These are phyloP conservation scores for Ophiosphaerella herpotricha DNA, from an alignment of 2,329 filamentous ascomycete species.

Conservation along the genomic window DNA sequence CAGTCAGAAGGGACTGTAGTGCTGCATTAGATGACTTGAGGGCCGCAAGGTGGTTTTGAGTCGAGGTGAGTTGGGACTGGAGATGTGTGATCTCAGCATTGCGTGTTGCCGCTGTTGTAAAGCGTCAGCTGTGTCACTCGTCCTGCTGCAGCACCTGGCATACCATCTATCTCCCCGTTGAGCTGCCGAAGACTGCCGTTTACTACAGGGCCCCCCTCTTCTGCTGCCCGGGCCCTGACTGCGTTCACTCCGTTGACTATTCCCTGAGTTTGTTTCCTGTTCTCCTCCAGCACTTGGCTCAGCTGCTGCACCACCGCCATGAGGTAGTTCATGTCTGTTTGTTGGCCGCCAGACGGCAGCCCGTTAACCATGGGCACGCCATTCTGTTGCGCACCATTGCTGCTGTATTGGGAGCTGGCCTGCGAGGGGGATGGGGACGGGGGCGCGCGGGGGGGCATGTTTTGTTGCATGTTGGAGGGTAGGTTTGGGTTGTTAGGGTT, in stretches of 20 bases:
- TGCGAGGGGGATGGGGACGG: slow-evolving; percentile 40
- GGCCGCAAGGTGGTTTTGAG: slow-evolving; percentile 32
- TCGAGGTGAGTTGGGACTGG: slow-evolving; percentile 35
- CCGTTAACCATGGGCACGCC: slow-evolving; percentile 47
- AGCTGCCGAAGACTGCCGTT: slow-evolving; percentile 28
- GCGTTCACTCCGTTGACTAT: slow-evolving; percentile 47
- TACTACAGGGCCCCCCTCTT: slow-evolving; percentile 38
- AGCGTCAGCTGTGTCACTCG: slow-evolving; percentile 7
- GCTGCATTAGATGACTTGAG: slow-evolving; percentile 30
- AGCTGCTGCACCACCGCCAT: slow-evolving; percentile 49
- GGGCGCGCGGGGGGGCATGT: slow-evolving; percentile 34
- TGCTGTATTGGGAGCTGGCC: slow-evolving; percentile 34
- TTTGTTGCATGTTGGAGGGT: slow-evolving; percentile 7
- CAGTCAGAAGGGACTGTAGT: slow-evolving; percentile 38
- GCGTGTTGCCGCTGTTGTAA: slow-evolving; percentile 30
- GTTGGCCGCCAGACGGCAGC: slow-evolving; percentile 46
- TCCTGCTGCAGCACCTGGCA: neutral
- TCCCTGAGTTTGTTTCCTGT: slow-evolving; percentile 43
- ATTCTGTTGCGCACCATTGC: slow-evolving; percentile 38
- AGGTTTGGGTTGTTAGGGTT: slow-evolving; percentile 16
- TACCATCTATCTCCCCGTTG: slow-evolving; percentile 45
- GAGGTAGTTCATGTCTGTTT: slow-evolving; percentile 51
- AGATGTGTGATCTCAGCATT: slow-evolving; percentile 39
- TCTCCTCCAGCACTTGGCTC: slow-evolving; percentile 46
- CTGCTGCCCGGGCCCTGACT: slow-evolving; percentile 41